Conservation (phyloP, 305 asterid species). For the Solanum hybrid region DNA sequence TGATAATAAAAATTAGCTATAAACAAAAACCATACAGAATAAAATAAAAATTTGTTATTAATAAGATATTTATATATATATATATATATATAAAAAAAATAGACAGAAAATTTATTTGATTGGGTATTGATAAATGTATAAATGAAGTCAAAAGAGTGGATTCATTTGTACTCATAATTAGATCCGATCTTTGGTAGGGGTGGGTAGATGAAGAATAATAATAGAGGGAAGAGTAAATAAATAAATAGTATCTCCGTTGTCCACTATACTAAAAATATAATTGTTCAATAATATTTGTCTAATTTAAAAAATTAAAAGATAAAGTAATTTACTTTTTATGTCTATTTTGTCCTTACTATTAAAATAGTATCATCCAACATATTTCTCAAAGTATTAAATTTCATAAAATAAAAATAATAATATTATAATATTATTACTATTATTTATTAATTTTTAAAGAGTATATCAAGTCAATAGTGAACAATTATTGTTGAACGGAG, state of each 20-base stretch:
- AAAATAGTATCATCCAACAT: no score
- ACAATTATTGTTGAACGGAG: no score
- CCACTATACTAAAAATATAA: no score
- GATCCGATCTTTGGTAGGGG: neutral
- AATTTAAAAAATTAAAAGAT: no score
- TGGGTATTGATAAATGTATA: neutral
- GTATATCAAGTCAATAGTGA: accelerated
- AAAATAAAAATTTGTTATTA: neutral
- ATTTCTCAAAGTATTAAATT: no score
- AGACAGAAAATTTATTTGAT: neutral
- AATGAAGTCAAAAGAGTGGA: neutral
- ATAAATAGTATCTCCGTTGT: neutral
- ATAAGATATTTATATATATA: neutral
- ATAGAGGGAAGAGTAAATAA: neutral
- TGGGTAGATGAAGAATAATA: neutral
- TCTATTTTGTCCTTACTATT: no score
- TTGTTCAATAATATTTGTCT: no score
- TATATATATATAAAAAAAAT: no score
- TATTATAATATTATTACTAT: no score
- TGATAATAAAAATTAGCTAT: neutral
- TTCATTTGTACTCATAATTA: neutral
- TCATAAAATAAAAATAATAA: no score
- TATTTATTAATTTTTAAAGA: no score
- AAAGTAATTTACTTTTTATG: no score
- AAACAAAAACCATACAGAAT: neutral